phyloP scores from a whole-genome alignment of 2,329 filamentous ascomycete genomes.

The Boeremia exigua region DNA sequence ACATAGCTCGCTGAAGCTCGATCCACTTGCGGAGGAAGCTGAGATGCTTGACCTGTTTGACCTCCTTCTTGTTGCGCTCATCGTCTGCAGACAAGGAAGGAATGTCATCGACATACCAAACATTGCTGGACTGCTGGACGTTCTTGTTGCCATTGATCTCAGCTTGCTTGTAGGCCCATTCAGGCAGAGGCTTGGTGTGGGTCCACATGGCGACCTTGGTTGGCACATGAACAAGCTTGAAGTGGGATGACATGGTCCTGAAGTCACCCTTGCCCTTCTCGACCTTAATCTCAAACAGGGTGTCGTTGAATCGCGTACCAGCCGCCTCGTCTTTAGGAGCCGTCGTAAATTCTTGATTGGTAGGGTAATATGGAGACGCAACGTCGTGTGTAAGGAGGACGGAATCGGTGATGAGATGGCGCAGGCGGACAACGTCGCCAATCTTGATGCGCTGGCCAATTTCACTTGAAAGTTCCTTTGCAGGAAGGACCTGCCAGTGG shows the following conservation, averaged over 20 bases:
- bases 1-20: constrained; percentile 97
- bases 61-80: constrained; percentile 75
- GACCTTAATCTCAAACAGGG: constrained; percentile 89
- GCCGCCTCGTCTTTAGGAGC: constrained; percentile 74
- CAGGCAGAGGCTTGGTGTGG: constrained; percentile 90
- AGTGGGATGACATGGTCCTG: constrained; percentile 88
- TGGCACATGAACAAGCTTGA: constrained; percentile 93
- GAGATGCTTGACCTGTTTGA: constrained; percentile 79
- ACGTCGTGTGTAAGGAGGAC: constrained; percentile 94
- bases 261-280: constrained; percentile 86
- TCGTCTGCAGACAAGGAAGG: constrained; percentile 76
- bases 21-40: constrained; percentile 95
- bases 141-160: constrained; percentile 99
- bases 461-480: constrained; percentile 57
- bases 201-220: constrained; percentile 99
- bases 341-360: constrained; percentile 98
- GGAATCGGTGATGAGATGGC: constrained; percentile 84
- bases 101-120: constrained; percentile 93
- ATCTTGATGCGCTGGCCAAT: constrained; percentile 74
- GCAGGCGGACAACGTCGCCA: constrained; percentile 83
- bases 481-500: constrained; percentile 90
- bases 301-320: constrained; percentile 81
- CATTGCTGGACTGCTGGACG: constrained; percentile 82
- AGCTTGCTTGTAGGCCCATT: constrained; percentile 96
- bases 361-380: constrained; percentile 92